These are phyloP conservation scores for Alternaria novae-zelandiae DNA, from an alignment of 2,329 filamentous ascomycete species.

Conservation along the genomic window DNA sequence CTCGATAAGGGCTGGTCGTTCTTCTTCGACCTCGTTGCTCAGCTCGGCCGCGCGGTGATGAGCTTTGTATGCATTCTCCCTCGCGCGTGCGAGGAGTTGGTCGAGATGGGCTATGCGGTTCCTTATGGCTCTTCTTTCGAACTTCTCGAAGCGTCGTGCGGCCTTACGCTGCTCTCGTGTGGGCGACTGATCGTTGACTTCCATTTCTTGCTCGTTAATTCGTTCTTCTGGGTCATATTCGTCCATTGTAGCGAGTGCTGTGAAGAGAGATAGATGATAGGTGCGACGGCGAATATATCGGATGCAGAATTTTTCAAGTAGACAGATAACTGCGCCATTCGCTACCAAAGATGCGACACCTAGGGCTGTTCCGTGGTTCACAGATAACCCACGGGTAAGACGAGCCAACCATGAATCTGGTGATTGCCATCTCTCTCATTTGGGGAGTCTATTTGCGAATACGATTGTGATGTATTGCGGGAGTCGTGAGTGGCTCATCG, in stretches of 20 bases:
- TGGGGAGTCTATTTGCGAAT: accelerated
- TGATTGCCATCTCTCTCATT: neutral
- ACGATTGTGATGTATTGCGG: neutral
- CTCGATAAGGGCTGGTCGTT: neutral
- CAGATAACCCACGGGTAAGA: accelerated
- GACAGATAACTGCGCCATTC: neutral
- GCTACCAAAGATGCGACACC: neutral
- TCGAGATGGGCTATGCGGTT: neutral
- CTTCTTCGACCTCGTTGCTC: neutral
- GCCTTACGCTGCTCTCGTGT: neutral
- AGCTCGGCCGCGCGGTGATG: neutral
- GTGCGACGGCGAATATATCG: neutral
- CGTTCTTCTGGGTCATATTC: neutral
- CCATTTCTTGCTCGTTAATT: accelerated
- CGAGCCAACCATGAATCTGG: neutral
- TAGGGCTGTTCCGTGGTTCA: neutral
- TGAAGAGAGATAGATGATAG: neutral
- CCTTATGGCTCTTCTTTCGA: neutral
- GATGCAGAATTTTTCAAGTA: neutral
- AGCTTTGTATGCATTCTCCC: neutral
- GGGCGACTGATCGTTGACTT: neutral
- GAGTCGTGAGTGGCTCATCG: neutral
- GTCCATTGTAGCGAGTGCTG: neutral
- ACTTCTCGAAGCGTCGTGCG: neutral
- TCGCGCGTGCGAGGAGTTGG: neutral